phyloP scores from a whole-genome alignment of 495 filamentous ascomycete species.

The Letharia lupina region DNA sequence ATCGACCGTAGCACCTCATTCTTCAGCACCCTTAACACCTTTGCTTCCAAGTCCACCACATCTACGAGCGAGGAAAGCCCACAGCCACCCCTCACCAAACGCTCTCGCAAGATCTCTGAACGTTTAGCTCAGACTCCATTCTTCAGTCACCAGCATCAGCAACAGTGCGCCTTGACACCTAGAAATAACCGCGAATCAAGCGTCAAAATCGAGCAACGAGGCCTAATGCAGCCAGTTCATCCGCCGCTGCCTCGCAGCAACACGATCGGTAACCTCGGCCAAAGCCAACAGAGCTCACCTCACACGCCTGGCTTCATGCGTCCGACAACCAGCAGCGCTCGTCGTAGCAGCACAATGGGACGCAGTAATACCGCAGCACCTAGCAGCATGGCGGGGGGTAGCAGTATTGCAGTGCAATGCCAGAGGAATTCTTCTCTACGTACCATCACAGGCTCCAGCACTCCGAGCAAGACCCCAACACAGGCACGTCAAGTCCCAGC shows the following conservation, averaged over 20 bases:
- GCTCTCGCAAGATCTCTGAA: constrained; percentile 11
- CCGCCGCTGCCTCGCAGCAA: constrained; percentile 25
- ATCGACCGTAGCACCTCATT: constrained; percentile 18
- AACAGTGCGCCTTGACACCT: background rate
- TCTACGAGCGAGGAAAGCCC: constrained; percentile 1
- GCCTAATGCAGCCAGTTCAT: constrained; percentile 23
- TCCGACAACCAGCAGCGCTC: constrained; percentile 21
- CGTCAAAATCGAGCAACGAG: constrained; percentile 21
- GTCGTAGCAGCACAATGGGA: constrained; percentile 1
- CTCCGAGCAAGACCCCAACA: constrained; percentile 6
- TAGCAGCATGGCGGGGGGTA: background rate
- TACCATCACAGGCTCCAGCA: background rate
- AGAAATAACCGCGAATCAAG: constrained; percentile 15
- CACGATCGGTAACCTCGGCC: constrained; percentile 14
- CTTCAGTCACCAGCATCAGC: constrained; percentile 13
- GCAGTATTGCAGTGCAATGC: background rate
- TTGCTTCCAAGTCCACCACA: constrained; percentile 14
- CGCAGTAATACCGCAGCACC: constrained; percentile 1
- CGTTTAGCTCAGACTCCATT: constrained; percentile 15
- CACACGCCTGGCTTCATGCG: constrained; percentile 21
- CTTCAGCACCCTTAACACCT: constrained; percentile 17
- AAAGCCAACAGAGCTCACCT: constrained; percentile 11
- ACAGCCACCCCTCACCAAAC: constrained; percentile 6
- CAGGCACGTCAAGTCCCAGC: background rate
- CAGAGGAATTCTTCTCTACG: constrained; percentile 5